phyloP scores from a whole-genome alignment of 208 protist species.

The Novymonas esmeraldas region DNA sequence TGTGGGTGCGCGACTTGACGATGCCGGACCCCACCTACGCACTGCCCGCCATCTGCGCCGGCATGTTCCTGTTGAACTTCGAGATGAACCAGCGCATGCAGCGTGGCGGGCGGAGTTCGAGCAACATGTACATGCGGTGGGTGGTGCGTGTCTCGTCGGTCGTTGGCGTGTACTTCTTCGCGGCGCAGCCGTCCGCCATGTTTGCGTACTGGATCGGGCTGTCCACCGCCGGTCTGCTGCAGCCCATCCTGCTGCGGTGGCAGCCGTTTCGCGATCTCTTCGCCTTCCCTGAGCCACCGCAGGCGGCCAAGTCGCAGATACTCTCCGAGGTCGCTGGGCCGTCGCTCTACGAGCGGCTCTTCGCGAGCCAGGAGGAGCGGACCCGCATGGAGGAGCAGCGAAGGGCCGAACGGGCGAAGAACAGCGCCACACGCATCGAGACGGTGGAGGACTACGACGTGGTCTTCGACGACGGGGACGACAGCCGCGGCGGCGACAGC shows the following conservation, averaged over 20 bases:
- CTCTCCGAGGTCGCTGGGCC: conserved; percentile 64
- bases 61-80: conserved; percentile 90
- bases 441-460: conserved; percentile 81
- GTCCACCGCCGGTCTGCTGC: conserved; percentile 76
- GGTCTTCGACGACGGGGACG: conserved; percentile 63
- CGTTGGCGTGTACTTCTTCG: conserved; percentile 81
- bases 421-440: conserved; percentile 58
- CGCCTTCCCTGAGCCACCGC: conserved; percentile 79
- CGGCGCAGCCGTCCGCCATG: conserved; percentile 80
- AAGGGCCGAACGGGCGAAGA: conserved; percentile 38
- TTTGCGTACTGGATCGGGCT: conserved; percentile 92
- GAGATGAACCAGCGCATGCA: conserved; percentile 91
- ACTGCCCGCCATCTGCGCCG: conserved; percentile 77
- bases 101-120: conserved; percentile 73
- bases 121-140: conserved; percentile 82
- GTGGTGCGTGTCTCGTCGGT: conserved; percentile 61
- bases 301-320: conserved; percentile 67
- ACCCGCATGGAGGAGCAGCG: conserved; percentile 48
- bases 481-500: no score
- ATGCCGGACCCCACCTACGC: conserved; percentile 88
- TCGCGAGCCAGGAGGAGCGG: conserved; percentile 69
- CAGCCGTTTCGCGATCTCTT: conserved; percentile 89
- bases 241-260: conserved; percentile 84
- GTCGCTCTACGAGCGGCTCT: conserved; percentile 76
- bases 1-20: conserved; percentile 85